Conservation (phyloP, 2,329 filamentous ascomycete species). For the Cordyceps cateniannulata region DNA sequence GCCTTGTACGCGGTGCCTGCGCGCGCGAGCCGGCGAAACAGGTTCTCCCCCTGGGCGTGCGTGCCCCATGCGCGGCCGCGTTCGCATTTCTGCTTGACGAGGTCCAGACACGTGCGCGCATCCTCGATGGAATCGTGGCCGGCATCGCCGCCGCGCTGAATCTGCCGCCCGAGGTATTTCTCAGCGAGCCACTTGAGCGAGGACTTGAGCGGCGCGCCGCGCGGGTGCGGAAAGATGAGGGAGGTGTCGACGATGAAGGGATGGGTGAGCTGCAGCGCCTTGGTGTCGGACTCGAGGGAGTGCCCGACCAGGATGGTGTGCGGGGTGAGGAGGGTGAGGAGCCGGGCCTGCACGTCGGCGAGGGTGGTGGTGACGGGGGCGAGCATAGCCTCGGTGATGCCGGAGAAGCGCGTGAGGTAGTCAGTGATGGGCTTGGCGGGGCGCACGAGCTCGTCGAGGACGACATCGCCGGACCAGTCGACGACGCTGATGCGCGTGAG, state of each 20-base stretch:
- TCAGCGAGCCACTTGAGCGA: conserved; percentile 84
- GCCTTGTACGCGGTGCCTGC: conserved; percentile 56
- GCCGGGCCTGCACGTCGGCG: conserved; percentile 69
- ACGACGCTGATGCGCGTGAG: conserved; percentile 86
- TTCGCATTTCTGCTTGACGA: conserved; percentile 93
- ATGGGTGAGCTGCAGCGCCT: conserved; percentile 77
- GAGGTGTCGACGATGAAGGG: conserved; percentile 92
- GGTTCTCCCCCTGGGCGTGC: conserved; percentile 69
- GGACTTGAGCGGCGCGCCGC: conserved; percentile 82
- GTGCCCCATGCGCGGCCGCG: conserved; percentile 83
- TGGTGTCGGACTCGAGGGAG: conserved; percentile 76
- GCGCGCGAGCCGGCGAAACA: conserved; percentile 75
- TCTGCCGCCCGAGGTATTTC: conserved; percentile 79
- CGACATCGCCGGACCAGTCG: conserved; percentile 72
- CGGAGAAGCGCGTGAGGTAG: conserved; percentile 87
- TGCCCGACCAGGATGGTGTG: conserved; percentile 72
- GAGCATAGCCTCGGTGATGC: conserved; percentile 83
- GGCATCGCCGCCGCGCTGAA: conserved; percentile 68
- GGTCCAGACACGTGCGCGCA: conserved; percentile 81
- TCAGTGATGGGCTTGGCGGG: conserved; percentile 82
- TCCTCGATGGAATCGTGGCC: conserved; percentile 95
- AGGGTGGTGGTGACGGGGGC: conserved; percentile 77
- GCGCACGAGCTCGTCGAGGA: conserved; percentile 89
- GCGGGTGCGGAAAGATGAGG: conserved; percentile 82
- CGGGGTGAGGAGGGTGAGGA: conserved; percentile 66